Conservation (phyloP, 2,329 filamentous ascomycete species). For the Trichoderma brevicompactum region DNA sequence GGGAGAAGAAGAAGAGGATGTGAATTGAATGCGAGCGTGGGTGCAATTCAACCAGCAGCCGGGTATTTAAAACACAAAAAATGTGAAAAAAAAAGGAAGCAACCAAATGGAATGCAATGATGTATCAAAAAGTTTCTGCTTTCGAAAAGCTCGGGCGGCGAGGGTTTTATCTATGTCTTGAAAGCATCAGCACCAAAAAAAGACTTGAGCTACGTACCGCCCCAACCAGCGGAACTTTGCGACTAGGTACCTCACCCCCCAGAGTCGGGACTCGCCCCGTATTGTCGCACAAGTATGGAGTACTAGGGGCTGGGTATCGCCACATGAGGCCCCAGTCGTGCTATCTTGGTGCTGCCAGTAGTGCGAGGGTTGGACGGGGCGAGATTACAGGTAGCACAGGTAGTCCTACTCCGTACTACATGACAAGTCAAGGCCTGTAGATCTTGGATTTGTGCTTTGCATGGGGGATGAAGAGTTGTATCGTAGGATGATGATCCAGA, state of each 20-base stretch:
- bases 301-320: conserved; percentile 22
- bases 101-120: conserved; percentile 24
- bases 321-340: conserved; percentile 17
- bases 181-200: conserved; percentile 17
- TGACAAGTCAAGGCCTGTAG: no score
- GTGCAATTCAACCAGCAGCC: neutral
- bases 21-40: neutral
- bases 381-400: neutral
- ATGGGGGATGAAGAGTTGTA: no score
- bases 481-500: neutral
- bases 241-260: conserved; percentile 10
- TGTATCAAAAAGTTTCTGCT: conserved; percentile 7
- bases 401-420: no score
- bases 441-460: no score
- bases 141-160: conserved; percentile 8
- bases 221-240: neutral
- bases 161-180: conserved; percentile 20
- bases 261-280: conserved; percentile 10
- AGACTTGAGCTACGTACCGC: neutral
- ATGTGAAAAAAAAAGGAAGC: neutral
- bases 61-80: conserved; percentile 7
- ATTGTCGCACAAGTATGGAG: conserved; percentile 20
- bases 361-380: neutral
- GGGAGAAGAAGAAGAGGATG: neutral
- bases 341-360: conserved; percentile 11